Evolutionary conservation across 345 rosid species (phyloP), one percentile per base, ranked within the genome.

Genomic region (Cardiospermum halicacabum): DNA sequence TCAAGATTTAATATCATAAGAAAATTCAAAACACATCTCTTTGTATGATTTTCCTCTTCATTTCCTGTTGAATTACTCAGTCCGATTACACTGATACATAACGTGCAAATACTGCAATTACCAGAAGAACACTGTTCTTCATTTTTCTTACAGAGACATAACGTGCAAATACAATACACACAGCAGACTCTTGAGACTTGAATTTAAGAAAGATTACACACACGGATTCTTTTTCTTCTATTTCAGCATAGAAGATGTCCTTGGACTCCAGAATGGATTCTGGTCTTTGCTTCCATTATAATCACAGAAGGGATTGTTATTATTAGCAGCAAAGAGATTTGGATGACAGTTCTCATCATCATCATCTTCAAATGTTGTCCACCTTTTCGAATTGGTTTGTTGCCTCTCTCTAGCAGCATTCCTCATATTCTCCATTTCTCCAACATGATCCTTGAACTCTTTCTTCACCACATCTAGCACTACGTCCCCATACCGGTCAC

Each of bases 361-460:
- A 3, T 72, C 82, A 9, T 86, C 87, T 21, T 81, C 91, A 57
- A 85, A 85, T 0, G 85, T 82, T 4, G 82, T 77, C 96, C 96
- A 85, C 31, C 65, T 25, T 67, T 13, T 76, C 7, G 89, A 82
- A 73, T 64, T 81, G 73, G 57, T 74, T 15, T 43, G 65, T 30
- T 64, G 70, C 27, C 69, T 82, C 62, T 77, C 82, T 68, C 82
- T 75, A 1, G 79, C 59, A 24, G 75, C 80, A 58, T 82, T 77
- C 72, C 78, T 56, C 77, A 60, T 74, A 61, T 66, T 77, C 78
- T 80, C 91, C 87, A 85, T 80, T 49, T 88, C 91, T 34, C 91
- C 84, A 11, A 79, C 81, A 64, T 85, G 96, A 10, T 84, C 88
- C 66, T 82, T 88, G 77, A 88, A 85, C 77, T 88, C 95, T 66